Evolutionary conservation across 2,329 filamentous ascomycete genomes (phyloP).

Genomic region (Penicillium sp.): DNA sequence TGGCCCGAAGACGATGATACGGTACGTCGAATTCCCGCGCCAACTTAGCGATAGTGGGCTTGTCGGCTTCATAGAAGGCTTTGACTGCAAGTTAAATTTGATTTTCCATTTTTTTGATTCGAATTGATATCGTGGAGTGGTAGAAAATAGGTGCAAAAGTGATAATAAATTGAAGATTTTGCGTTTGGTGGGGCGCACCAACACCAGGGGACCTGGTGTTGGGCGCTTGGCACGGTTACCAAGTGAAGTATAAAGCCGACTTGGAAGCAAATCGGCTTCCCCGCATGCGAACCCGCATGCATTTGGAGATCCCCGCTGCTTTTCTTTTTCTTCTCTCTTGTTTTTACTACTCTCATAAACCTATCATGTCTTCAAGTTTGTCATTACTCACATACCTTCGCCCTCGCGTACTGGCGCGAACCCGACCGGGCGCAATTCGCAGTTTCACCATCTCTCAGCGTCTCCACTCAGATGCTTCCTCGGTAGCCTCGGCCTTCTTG

Average conservation of each 20-base stretch:
- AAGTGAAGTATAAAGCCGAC: slow-evolving; percentile 7
- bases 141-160: too few species aligned
- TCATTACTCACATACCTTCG: background rate
- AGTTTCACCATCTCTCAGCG: slow-evolving; percentile 7
- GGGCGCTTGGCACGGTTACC: too few species aligned
- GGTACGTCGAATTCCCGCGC: too few species aligned
- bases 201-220: too few species aligned
- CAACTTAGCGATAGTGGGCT: too few species aligned
- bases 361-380: background rate
- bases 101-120: too few species aligned
- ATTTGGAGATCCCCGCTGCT: slow-evolving; percentile 3
- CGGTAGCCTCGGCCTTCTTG: slow-evolving; percentile 43
- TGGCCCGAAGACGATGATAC: too few species aligned
- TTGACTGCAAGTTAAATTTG: too few species aligned
- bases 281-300: slow-evolving; percentile 11
- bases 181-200: too few species aligned
- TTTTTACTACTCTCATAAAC: background rate
- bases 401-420: background rate
- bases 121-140: too few species aligned
- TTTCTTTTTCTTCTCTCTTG: background rate
- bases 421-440: slow-evolving; percentile 1
- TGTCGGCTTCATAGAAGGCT: too few species aligned
- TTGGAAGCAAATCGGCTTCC: slow-evolving; percentile 6
- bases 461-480: slow-evolving; percentile 23
- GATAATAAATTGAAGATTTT: too few species aligned